Evolutionary conservation across 2,329 filamentous ascomycete species (phyloP).

Genomic region (Exophiala oligosperma): DNA sequence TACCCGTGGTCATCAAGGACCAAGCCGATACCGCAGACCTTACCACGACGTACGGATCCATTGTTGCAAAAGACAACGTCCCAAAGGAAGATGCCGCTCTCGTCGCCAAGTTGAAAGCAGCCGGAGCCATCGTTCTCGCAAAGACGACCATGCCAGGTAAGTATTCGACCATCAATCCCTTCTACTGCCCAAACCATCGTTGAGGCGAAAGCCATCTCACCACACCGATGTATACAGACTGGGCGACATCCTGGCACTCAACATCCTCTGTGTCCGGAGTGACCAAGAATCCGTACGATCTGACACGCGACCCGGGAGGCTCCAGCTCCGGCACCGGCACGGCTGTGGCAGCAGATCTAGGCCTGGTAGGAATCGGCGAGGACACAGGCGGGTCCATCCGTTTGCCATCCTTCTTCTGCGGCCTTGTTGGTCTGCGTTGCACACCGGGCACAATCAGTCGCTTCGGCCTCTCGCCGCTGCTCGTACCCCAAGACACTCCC

Average conservation of each 20-base stretch:
- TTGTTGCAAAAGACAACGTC: slow-evolving; percentile 33
- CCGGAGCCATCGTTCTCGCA: slow-evolving; percentile 55
- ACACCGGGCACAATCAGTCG: slow-evolving; percentile 49
- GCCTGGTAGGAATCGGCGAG: slow-evolving; percentile 58
- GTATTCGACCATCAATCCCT: background rate
- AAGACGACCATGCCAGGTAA: slow-evolving; percentile 51
- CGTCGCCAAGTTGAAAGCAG: slow-evolving; percentile 48
- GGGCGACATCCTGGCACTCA: slow-evolving; percentile 60
- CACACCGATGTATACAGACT: slow-evolving; percentile 3
- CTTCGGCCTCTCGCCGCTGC: slow-evolving; percentile 39
- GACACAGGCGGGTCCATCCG: slow-evolving; percentile 52
- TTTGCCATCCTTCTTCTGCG: slow-evolving; percentile 44
- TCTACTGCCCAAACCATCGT: background rate
- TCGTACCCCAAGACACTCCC: slow-evolving; percentile 17
- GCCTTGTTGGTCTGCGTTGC: slow-evolving; percentile 49
- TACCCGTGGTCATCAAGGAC: slow-evolving; percentile 62
- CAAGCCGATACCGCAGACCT: slow-evolving; percentile 60
- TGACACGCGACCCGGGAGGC: slow-evolving; percentile 62
- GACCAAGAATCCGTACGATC: slow-evolving; percentile 65
- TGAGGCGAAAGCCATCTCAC: background rate
- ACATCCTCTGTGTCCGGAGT: slow-evolving; percentile 64
- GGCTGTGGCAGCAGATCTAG: slow-evolving; percentile 59
- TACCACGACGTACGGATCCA: slow-evolving; percentile 60
- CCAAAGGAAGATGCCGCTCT: slow-evolving; percentile 53
- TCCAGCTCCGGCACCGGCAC: slow-evolving; percentile 64